Evolutionary conservation across 768 basidiomycete species (phyloP).

Genomic region (Naganishia randhawae): DNA sequence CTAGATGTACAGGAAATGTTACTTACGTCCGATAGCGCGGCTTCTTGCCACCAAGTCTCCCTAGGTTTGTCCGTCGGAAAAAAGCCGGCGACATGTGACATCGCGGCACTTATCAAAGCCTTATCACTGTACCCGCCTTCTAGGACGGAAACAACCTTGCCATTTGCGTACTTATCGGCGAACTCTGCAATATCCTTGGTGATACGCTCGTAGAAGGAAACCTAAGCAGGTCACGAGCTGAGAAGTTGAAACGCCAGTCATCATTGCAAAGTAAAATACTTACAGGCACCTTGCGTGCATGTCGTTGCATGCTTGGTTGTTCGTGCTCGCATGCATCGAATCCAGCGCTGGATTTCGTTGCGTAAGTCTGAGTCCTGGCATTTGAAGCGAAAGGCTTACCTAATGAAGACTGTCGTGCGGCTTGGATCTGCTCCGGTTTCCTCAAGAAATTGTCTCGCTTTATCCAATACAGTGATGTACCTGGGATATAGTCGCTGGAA

Average conservation of each 20-base stretch:
- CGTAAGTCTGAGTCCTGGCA: not conserved
- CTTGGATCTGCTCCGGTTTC: conserved; percentile 60
- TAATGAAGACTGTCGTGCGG: conserved; percentile 79
- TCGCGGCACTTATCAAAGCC: conserved; percentile 74
- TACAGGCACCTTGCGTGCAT: conserved; percentile 77
- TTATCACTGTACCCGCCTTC: conserved; percentile 94
- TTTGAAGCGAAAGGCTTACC: conserved; percentile 54
- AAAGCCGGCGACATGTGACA: conserved; percentile 76
- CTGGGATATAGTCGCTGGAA: conserved; percentile 68
- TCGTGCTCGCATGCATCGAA: conserved; percentile 96
- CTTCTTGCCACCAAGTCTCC: conserved; percentile 13
- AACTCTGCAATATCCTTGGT: conserved; percentile 66
- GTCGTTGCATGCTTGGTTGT: conserved; percentile 82
- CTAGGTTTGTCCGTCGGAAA: conserved; percentile 20
- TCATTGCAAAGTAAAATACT: conserved; percentile 17
- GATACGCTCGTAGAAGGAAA: conserved; percentile 79
- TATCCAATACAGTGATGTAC: conserved; percentile 63
- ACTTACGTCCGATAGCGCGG: conserved; percentile 12
- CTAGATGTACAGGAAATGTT: not conserved
- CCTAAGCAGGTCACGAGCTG: conserved; percentile 34
- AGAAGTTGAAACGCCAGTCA: not conserved
- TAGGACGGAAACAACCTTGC: conserved; percentile 77
- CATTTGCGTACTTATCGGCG: conserved; percentile 63
- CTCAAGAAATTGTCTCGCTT: conserved; percentile 68
- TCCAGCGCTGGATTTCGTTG: conserved; percentile 62